phyloP scores from a whole-genome alignment of 306 rosid genomes.

The Prosopis cineraria region DNA sequence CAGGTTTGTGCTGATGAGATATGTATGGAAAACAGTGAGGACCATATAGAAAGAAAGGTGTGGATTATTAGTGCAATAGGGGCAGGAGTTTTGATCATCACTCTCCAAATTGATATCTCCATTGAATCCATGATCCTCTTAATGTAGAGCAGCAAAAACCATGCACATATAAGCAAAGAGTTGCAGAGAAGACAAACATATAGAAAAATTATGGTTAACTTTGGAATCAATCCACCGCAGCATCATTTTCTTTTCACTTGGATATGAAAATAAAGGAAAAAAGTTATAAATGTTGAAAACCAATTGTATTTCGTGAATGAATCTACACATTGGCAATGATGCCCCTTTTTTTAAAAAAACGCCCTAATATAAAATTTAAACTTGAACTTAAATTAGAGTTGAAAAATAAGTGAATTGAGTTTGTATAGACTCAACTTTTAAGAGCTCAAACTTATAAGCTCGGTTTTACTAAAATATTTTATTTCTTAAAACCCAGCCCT shows the following conservation, averaged over 20 bases:
- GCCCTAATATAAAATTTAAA: too few relatives aligned
- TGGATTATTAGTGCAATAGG: slow-evolving; percentile 58
- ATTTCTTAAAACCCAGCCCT: too few relatives aligned
- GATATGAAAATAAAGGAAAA: background rate
- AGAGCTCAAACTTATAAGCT: too few relatives aligned
- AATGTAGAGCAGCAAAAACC: slow-evolving; percentile 73
- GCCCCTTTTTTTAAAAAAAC: background rate
- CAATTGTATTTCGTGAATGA: background rate
- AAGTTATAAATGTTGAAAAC: background rate
- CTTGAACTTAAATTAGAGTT: too few relatives aligned
- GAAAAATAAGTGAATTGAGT: too few relatives aligned
- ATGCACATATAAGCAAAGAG: slow-evolving; percentile 64
- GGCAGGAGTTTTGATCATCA: slow-evolving; percentile 65
- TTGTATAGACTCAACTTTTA: too few relatives aligned
- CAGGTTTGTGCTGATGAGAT: slow-evolving; percentile 78
- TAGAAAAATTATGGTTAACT: slow-evolving; percentile 26
- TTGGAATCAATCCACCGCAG: background rate
- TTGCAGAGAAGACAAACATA: slow-evolving; percentile 57
- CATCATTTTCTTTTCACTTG: slow-evolving; percentile 8
- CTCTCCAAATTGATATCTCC: slow-evolving; percentile 58
- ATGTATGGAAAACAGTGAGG: slow-evolving; percentile 63
- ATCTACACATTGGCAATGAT: background rate
- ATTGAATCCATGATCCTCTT: slow-evolving; percentile 53
- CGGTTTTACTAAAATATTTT: too few relatives aligned
- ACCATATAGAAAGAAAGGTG: slow-evolving; percentile 59